A percentile compares a stretch with the other conserved stretches of the same genome.
Evolutionary conservation across 106 monocot genomes (phyloP).

Genomic region (Ottelia alismoides): DNA sequence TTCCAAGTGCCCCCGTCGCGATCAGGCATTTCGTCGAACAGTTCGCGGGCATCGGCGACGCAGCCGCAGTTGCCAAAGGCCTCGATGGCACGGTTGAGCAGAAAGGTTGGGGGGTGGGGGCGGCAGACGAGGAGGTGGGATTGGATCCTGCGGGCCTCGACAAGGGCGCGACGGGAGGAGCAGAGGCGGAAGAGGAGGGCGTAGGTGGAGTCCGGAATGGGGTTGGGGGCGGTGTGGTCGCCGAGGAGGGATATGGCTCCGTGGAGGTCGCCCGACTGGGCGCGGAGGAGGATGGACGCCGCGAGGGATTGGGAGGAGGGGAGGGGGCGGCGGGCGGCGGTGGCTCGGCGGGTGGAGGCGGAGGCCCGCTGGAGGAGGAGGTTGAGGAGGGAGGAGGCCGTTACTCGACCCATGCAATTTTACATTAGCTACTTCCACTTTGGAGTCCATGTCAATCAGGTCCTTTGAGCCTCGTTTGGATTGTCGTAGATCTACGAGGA

Average conservation of each 20-base stretch:
- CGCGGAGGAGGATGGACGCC: too few species aligned
- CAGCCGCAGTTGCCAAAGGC: slow-evolving; percentile 25
- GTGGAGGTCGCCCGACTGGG: slow-evolving; percentile 18
- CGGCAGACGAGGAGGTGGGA: slow-evolving; percentile 30
- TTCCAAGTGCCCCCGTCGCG: slow-evolving; percentile 67
- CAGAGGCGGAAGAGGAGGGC: slow-evolving; percentile 33
- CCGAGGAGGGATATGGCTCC: slow-evolving; percentile 20
- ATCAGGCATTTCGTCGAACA: slow-evolving; percentile 73
- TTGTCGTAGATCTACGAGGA: too few species aligned
- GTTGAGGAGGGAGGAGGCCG: slow-evolving; percentile 20
- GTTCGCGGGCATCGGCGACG: slow-evolving; percentile 32
- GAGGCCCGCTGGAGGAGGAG: slow-evolving; percentile 19
- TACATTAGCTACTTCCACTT: too few species aligned
- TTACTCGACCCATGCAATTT: slow-evolving; percentile 29
- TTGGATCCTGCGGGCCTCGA: slow-evolving; percentile 24
- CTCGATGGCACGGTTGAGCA: slow-evolving; percentile 69
- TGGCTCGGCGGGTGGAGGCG: neutral
- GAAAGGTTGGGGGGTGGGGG: slow-evolving; percentile 41
- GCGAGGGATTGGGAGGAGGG: too few species aligned
- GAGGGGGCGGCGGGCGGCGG: too few species aligned
- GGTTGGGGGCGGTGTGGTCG: slow-evolving; percentile 11
- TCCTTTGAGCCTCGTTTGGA: too few species aligned
- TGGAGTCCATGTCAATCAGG: too few species aligned
- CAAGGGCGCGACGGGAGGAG: slow-evolving; percentile 11
- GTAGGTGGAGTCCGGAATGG: slow-evolving; percentile 25